Evolutionary conservation across 2,329 filamentous ascomycete genomes (phyloP), one percentile per base, ranked within the genome.

Genomic region (Rhynchosporium agropyri): DNA sequence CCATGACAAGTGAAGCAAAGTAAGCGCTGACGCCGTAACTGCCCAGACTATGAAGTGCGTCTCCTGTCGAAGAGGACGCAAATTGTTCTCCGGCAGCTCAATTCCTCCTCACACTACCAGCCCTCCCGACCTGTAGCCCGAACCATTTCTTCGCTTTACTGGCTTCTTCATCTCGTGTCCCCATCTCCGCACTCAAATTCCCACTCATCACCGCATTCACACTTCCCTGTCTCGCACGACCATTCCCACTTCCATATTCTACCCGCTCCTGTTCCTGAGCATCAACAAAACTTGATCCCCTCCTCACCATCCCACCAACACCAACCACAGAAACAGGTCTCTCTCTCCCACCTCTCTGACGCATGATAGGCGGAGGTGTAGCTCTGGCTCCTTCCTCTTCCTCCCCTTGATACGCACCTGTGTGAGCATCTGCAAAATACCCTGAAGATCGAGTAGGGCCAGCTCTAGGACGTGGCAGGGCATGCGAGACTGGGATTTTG

Each of bases 341-440:
- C 5, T 64, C 61, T 36, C 33, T 36, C 33, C 50, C 59, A 40
- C 67, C 65, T 33, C 60, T 65, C 5, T 55, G 55, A 2, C 69
- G 65, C 48, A 58, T 61, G 31, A 74, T 73, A 4, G 72, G 72
- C 0, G 72, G 72, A 3, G 72, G 72, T 1, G 71, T 74, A 3
- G 72, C 70, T 46, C 72, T 64, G 3, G 63, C 65, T 8, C 61
- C 51, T 8, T 69, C 61, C 4, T 65, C 51, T 15, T 61, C 61
- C 28, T 31, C 49, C n/a, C 64, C 49, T 15, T 64, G 33, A 10
- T 40, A 28, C 36, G 45, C 53, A 43, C 48, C 51, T 2, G 36
- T 20, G 15, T 54, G 38, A 2, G n/a, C 33, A 8, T 8, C 62
- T 8, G 51, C 29, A 20, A 58, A 59, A 40, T 61, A 42, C 5